Evolutionary conservation across 495 filamentous ascomycete species (phyloP), one percentile per base, ranked within the genome.

Genomic region (Lophium mytilinum): DNA sequence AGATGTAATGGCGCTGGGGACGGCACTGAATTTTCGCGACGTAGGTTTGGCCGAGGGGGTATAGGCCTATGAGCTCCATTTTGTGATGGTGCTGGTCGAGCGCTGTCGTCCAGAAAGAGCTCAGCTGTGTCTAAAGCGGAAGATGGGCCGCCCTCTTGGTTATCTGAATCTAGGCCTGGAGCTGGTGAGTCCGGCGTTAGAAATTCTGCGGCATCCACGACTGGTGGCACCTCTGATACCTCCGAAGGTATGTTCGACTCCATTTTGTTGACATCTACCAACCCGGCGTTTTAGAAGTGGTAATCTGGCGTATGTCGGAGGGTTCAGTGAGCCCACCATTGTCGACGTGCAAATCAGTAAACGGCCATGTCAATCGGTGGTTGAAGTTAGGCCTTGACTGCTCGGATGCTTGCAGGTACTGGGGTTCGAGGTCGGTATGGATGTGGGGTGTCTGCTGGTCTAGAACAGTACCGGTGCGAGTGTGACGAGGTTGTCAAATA

Each of bases 1-100:
- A 83, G 81, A 12, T 82, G 79, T 39, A 78, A 78, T 12, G 82
- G 83, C 50, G 76, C 74, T n/a, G 80, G 78, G n/a, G 53, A 36
- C 33, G 63, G 59, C 0, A 74, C 75, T 19, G 76, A 75, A 40
- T 63, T 66, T 51, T 85, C 83, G 51, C 84, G 76, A 55, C 73
- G 73, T 17, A 84, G 66, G 34, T 75, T 74, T n/a, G 82, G 83
- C 42, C 82, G 76, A 36, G 56, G 52, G 41, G 64, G 57, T 39
- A 46, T 37, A n/a, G 45, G 45, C 8, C 14, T 18, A 15, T 19
- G 17, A 19, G 50, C 24, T 48, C 51, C 57, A 24, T 51, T 45
- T 11, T 51, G 45, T 48, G 45, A 34, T 33, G 52, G 18, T n/a
- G 51, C 17, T 15, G 41, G 30, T 33, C 15, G n/a, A 15, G 15